phyloP scores from a whole-genome alignment of 2,329 filamentous ascomycete species.

The Exophiala bonariae region DNA sequence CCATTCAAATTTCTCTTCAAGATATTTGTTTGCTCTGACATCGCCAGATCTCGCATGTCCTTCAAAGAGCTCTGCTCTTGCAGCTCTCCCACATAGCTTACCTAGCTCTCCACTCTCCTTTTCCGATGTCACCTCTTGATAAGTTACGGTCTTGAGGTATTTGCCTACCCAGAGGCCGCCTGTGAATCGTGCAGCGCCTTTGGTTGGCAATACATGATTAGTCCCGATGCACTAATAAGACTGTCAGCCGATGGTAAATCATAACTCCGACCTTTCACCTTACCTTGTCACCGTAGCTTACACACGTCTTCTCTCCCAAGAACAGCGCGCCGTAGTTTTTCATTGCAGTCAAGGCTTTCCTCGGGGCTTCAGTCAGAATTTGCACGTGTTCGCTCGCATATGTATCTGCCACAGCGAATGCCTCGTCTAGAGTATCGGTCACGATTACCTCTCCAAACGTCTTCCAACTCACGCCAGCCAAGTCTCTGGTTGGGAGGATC shows the following conservation, averaged over 20 bases:
- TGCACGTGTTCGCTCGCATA: conserved; percentile 55
- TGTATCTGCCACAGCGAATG: conserved; percentile 46
- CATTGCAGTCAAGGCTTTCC: conserved; percentile 54
- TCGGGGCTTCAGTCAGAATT: conserved; percentile 48
- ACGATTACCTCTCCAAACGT: conserved; percentile 49
- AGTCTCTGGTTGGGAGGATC: conserved; percentile 43
- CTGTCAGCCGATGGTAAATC: not conserved
- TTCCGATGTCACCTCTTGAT: conserved; percentile 49
- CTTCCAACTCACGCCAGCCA: conserved; percentile 48
- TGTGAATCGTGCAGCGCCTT: conserved; percentile 50
- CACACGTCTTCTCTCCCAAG: conserved; percentile 53
- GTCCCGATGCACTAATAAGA: conserved; percentile 51
- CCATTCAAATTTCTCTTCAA: conserved; percentile 47
- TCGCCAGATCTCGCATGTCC: conserved; percentile 55
- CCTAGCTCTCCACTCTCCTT: conserved; percentile 51
- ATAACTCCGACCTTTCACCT: not conserved
- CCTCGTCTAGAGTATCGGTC: conserved; percentile 44
- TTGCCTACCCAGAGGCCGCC: conserved; percentile 59
- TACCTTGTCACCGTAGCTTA: conserved; percentile 56
- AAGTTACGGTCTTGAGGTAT: conserved; percentile 53
- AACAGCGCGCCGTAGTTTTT: conserved; percentile 53
- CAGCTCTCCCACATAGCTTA: conserved; percentile 49
- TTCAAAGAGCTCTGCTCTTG: conserved; percentile 54
- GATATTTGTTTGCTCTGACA: conserved; percentile 45
- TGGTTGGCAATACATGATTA: conserved; percentile 56